These are phyloP conservation scores for Aquilaria sinensis DNA, from an alignment of 345 rosid genomes.

Conservation along the genomic window DNA sequence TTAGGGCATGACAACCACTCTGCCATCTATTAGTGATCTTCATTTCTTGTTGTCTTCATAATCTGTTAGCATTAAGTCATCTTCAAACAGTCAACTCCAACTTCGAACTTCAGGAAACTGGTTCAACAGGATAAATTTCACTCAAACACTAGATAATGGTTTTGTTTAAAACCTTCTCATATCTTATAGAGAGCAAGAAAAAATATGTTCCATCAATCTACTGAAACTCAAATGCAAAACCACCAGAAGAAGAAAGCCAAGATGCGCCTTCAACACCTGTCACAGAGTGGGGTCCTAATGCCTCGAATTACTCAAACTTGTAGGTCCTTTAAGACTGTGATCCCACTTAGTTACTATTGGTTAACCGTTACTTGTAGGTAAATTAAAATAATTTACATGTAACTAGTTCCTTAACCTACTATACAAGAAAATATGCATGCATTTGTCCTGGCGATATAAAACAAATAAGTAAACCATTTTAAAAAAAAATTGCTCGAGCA, in stretches of 20 bases:
- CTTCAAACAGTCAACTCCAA: conserved; percentile 14
- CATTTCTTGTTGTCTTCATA: conserved; percentile 15
- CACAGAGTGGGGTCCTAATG: no score
- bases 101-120: conserved; percentile 13
- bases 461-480: no score
- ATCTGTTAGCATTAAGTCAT: conserved; percentile 13
- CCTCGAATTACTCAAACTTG: no score
- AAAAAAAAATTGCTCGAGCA: no score
- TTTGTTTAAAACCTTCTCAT: conserved; percentile 14
- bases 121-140: background rate
- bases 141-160: conserved; percentile 17
- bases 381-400: no score
- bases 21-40: conserved; percentile 3
- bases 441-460: no score
- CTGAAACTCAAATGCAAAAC: conserved; percentile 26
- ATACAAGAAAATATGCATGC: no score
- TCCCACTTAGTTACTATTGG: no score
- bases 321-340: no score
- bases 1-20: no score
- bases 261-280: background rate
- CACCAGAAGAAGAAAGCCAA: conserved; percentile 24
- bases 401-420: no score
- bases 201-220: background rate
- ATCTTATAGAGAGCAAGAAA: conserved; percentile 27
- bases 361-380: no score